Evolutionary conservation across 306 rosid genomes (phyloP).

Genomic region (Cucurbita argyrosperma): DNA sequence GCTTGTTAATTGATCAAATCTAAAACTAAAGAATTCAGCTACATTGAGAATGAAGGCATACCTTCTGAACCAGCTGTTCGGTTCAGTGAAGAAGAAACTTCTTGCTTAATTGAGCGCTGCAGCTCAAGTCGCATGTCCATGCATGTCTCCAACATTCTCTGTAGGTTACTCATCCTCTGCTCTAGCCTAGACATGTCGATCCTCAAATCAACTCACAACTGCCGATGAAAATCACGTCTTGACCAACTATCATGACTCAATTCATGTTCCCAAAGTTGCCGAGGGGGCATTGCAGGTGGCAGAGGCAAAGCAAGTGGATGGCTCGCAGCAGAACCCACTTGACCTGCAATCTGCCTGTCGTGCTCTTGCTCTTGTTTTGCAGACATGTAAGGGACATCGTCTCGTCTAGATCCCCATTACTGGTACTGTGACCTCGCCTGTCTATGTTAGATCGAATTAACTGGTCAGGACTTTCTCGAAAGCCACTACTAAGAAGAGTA

Average conservation of each 20-base stretch:
- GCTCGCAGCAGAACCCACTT: slow-evolving; percentile 25
- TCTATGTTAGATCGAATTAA: slow-evolving; percentile 84
- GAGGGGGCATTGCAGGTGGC: slow-evolving; percentile 45
- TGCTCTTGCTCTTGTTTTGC: slow-evolving; percentile 42
- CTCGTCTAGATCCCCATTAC: slow-evolving; percentile 66
- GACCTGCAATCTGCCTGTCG: slow-evolving; percentile 35
- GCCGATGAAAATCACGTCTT: slow-evolving; percentile 53
- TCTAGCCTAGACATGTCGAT: slow-evolving; percentile 93
- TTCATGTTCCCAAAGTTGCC: slow-evolving; percentile 57
- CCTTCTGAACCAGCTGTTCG: slow-evolving; percentile 60
- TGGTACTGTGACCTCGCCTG: slow-evolving; percentile 54
- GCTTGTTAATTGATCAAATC: neutral
- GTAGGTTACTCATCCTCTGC: slow-evolving; percentile 87
- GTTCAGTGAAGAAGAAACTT: slow-evolving; percentile 88
- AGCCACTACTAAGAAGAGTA: slow-evolving; percentile 81
- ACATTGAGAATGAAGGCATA: slow-evolving; percentile 10
- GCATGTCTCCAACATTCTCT: slow-evolving; percentile 85
- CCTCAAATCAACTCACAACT: slow-evolving; percentile 69
- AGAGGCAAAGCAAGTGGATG: slow-evolving; percentile 31
- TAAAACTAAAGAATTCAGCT: neutral
- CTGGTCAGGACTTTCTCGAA: slow-evolving; percentile 82
- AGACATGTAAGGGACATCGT: slow-evolving; percentile 33
- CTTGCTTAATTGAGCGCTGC: slow-evolving; percentile 91
- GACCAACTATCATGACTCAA: slow-evolving; percentile 54
- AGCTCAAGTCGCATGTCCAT: slow-evolving; percentile 99